phyloP scores from a whole-genome alignment of 108 stramenopile genomes.

The Chaetoceros muelleri region DNA sequence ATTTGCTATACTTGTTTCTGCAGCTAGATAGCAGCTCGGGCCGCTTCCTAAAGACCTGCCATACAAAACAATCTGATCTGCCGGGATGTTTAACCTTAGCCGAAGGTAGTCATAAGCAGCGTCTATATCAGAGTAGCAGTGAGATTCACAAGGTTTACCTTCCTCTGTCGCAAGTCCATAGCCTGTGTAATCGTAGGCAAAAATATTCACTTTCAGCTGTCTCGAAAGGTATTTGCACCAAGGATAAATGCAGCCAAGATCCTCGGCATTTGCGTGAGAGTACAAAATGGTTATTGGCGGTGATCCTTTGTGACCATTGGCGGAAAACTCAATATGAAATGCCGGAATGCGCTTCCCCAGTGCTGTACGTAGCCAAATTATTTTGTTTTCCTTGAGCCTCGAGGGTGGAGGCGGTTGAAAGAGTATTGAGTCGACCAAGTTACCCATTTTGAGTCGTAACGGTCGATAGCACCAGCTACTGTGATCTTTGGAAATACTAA shows the following conservation, averaged over 20 bases:
- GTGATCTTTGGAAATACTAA: too few relatives aligned
- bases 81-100: slow-evolving; percentile 55
- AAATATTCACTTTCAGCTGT: slow-evolving; percentile 88
- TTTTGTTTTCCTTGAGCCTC: slow-evolving; percentile 83
- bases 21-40: slow-evolving; percentile 90
- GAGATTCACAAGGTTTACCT: slow-evolving; percentile 79
- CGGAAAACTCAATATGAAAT: slow-evolving; percentile 67
- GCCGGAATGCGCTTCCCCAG: slow-evolving; percentile 66
- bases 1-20: slow-evolving; percentile 41
- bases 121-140: slow-evolving; percentile 91
- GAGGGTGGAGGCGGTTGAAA: slow-evolving; percentile 86
- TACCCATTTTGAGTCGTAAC: too few relatives aligned
- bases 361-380: slow-evolving; percentile 78
- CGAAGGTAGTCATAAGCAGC: slow-evolving; percentile 87
- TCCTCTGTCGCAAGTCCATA: slow-evolving; percentile 83
- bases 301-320: slow-evolving; percentile 25
- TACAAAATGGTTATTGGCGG: slow-evolving; percentile 77
- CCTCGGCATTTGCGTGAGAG: slow-evolving; percentile 92
- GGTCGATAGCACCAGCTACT: too few relatives aligned
- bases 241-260: slow-evolving; percentile 85
- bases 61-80: slow-evolving; percentile 85
- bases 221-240: slow-evolving; percentile 87
- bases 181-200: slow-evolving; percentile 98
- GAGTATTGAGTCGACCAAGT: slow-evolving; percentile 74
- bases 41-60: slow-evolving; percentile 91